These are phyloP conservation scores for Fusarium robinianum DNA, from an alignment of 2,329 filamentous ascomycete genomes.

Conservation along the genomic window DNA sequence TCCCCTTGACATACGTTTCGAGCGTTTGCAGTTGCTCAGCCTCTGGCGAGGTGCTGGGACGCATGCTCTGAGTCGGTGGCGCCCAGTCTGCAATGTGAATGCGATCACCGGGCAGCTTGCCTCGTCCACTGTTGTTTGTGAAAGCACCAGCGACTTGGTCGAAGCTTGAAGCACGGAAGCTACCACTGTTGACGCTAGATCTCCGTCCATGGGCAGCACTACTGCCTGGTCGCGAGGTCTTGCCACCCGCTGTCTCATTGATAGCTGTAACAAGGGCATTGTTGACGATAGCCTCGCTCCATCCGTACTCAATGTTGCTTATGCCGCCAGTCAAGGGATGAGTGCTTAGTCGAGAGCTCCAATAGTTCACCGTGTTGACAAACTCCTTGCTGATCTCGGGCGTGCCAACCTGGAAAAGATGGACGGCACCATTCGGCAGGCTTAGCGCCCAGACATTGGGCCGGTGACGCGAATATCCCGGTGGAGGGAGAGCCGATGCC, in stretches of 20 bases:
- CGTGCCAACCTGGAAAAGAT: constrained; percentile 97
- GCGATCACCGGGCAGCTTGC: constrained; percentile 80
- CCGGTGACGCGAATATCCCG: constrained; percentile 87
- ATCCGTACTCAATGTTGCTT: constrained; percentile 97
- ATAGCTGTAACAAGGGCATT: constrained; percentile 58
- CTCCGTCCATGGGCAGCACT: constrained; percentile 48
- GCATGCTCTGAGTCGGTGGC: constrained; percentile 88
- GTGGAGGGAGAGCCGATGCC: constrained; percentile 84
- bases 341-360: constrained; percentile 92
- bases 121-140: constrained; percentile 53
- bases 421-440: constrained; percentile 88
- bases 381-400: constrained; percentile 94
- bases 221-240: constrained; percentile 55
- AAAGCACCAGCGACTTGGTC: constrained; percentile 62
- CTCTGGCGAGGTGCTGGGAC: constrained; percentile 77
- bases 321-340: constrained; percentile 91
- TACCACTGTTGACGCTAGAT: constrained; percentile 55
- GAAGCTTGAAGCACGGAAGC: constrained; percentile 61
- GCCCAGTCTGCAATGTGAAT: constrained; percentile 85
- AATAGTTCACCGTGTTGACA: constrained; percentile 93
- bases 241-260: constrained; percentile 50
- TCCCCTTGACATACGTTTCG: constrained; percentile 76
- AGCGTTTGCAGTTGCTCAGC: constrained; percentile 79
- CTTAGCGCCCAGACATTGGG: constrained; percentile 95
- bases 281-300: constrained; percentile 83